Evolutionary conservation across 2,329 filamentous ascomycete genomes (phyloP), one percentile per base, ranked within the genome.

Genomic region (Microdochium paspali): DNA sequence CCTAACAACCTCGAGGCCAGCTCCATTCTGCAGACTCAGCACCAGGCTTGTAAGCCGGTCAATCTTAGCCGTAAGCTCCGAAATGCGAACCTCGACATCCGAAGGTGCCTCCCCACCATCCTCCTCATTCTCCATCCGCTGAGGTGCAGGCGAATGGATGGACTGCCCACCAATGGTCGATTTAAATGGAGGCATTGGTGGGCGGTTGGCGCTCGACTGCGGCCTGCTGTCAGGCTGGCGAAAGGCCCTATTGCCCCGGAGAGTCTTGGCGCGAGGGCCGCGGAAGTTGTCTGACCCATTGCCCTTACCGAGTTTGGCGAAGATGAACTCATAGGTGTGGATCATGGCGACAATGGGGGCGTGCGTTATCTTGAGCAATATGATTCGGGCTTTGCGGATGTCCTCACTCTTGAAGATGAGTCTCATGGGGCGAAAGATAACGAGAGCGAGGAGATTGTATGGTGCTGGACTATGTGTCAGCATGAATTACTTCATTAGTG

Each of bases 401-500:
- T 70, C 69, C 51, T 83, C 77, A 2, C 81, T 76, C 6, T 82
- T 73, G 45, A 89, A 62, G 53, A 89, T 72, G 42, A 90, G 71
- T 49, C 85, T 77, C 50, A 89, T 71, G 1, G 87, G 87, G 15
- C 87, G 79, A 59, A 90, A 82, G 51, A 84, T 72, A 52, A 84
- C 66, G 47, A 90, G 72, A 7, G 87, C 83, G 42, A 91, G 70
- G 32, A 93, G 75, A 62, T 91, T 93, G 56, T 85, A 78, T 1
- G 82, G 82, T 45, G 82, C 61, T 64, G 47, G 13, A 28, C 15
- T 4, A 45, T 26, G 18, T 13, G 24, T 50, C 32, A 48, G 43
- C 31, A 31, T 44, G 4, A 9, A 23, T n/a, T 25, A 28, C 15
- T 5, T 10, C 25, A 4, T 1, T 20, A 12, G 12, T 28, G 18